Conservation (phyloP, 345 rosid genomes). For the Populus deltoides region DNA sequence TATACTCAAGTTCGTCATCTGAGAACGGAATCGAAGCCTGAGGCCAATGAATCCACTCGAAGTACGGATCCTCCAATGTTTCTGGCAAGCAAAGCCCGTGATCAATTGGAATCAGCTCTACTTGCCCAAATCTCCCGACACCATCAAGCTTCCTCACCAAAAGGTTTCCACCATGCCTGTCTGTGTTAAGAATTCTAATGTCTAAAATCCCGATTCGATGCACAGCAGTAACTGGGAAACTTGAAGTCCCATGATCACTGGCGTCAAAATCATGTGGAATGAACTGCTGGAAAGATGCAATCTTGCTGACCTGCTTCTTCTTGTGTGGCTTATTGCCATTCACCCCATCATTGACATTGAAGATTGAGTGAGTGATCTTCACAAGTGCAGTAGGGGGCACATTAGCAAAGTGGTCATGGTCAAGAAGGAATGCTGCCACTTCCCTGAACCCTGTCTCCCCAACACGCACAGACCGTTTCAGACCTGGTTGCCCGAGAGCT, state of each 20-base stretch:
- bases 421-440: slow-evolving; percentile 98
- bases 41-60: slow-evolving; percentile 99
- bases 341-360: slow-evolving; percentile 81
- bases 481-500: slow-evolving; percentile 93
- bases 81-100: slow-evolving; percentile 98
- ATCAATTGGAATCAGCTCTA: slow-evolving; percentile 92
- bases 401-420: slow-evolving; percentile 68
- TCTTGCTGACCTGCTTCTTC: slow-evolving; percentile 82
- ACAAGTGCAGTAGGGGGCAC: slow-evolving; percentile 96
- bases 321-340: slow-evolving; percentile 56
- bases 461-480: slow-evolving; percentile 92
- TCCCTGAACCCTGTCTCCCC: slow-evolving; percentile 97
- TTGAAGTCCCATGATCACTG: slow-evolving; percentile 91
- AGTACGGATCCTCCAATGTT: slow-evolving; percentile 95
- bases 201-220: slow-evolving; percentile 94
- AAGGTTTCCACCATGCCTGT: slow-evolving; percentile 96
- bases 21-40: slow-evolving; percentile 98
- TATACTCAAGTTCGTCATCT: slow-evolving; percentile 88
- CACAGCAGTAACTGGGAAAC: slow-evolving; percentile 88
- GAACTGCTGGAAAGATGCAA: slow-evolving; percentile 92
- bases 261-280: slow-evolving; percentile 96
- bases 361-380: slow-evolving; percentile 88
- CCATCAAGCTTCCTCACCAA: slow-evolving; percentile 77
- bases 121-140: slow-evolving; percentile 69
- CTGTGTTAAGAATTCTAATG: slow-evolving; percentile 85